phyloP scores from a whole-genome alignment of 2,329 filamentous ascomycete genomes.

The Colletotrichum sp. region DNA sequence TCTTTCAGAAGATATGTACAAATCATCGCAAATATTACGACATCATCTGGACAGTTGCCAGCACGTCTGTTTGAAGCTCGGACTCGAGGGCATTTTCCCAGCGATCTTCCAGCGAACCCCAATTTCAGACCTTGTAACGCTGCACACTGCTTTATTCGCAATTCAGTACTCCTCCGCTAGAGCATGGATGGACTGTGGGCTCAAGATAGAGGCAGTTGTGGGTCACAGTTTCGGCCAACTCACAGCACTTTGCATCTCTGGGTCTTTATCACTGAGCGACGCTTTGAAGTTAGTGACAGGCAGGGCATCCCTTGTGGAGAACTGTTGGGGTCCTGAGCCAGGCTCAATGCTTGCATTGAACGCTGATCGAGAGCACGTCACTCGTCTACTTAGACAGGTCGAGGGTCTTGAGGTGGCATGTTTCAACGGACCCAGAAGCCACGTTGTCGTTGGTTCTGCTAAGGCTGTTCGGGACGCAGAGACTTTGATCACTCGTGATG shows the following conservation, averaged over 20 bases:
- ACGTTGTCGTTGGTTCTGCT: background rate
- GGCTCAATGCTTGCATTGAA: constrained; percentile 36
- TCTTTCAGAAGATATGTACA: constrained; percentile 2
- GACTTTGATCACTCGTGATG: background rate
- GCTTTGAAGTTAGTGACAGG: constrained; percentile 31
- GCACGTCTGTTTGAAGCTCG: constrained; percentile 24
- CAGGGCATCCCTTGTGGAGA: constrained; percentile 33
- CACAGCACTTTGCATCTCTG: constrained; percentile 36
- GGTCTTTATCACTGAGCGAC: constrained; percentile 31
- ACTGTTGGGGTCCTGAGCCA: constrained; percentile 27
- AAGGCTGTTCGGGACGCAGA: background rate
- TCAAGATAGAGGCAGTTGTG: background rate
- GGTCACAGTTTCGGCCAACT: constrained; percentile 43
- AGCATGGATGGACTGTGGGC: background rate
- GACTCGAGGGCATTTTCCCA: constrained; percentile 34
- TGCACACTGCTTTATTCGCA: constrained; percentile 35
- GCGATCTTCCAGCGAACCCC: constrained; percentile 29
- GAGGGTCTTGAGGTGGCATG: background rate
- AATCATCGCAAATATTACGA: constrained; percentile 24
- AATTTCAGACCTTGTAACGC: constrained; percentile 27
- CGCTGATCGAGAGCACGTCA: background rate
- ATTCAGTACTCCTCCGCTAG: background rate
- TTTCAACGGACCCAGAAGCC: background rate
- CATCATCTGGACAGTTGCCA: constrained; percentile 40
- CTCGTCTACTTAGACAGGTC: background rate